Evolutionary conservation across 2,329 filamentous ascomycete genomes (phyloP).

Genomic region (Paecilomyces fulvus): DNA sequence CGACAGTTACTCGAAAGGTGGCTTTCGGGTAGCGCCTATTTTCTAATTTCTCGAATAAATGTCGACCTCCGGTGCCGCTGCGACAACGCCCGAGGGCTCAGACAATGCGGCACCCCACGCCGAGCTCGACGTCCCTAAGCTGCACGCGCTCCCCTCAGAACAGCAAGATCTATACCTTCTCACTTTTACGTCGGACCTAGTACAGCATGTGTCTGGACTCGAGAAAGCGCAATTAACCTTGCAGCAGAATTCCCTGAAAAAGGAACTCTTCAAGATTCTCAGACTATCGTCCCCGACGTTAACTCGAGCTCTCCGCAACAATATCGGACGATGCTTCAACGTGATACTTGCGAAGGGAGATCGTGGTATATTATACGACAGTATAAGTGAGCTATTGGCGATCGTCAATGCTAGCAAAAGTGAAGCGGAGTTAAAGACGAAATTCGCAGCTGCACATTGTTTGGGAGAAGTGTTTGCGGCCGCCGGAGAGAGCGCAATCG

Average conservation of each 20-base stretch:
- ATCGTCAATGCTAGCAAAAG: constrained; percentile 67
- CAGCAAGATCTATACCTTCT: constrained; percentile 94
- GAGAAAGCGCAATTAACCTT: constrained; percentile 72
- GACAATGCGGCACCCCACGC: constrained; percentile 23
- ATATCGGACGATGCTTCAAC: constrained; percentile 73
- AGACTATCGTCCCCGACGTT: constrained; percentile 72
- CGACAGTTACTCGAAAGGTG: constrained; percentile 2
- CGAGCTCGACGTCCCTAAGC: constrained; percentile 82
- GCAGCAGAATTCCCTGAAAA: constrained; percentile 87
- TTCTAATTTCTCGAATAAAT: constrained; percentile 17
- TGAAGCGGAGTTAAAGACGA: constrained; percentile 68
- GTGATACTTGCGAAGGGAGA: constrained; percentile 79
- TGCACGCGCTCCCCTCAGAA: constrained; percentile 80
- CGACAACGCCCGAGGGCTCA: constrained; percentile 24
- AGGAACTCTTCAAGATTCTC: constrained; percentile 88
- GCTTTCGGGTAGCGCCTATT: constrained; percentile 4
- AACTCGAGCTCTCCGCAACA: constrained; percentile 82
- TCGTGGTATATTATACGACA: constrained; percentile 86
- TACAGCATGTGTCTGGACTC: constrained; percentile 64
- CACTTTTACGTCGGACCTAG: constrained; percentile 75
- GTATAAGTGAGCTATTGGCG: constrained; percentile 74
- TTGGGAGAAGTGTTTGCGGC: constrained; percentile 81
- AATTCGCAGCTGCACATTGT: constrained; percentile 80
- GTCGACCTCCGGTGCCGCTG: constrained; percentile 28
- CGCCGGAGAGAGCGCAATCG: constrained; percentile 89